Evolutionary conservation across 805 yeast genomes (phyloP), one percentile per base, ranked within the genome.

Genomic region (Candida easanensis): DNA sequence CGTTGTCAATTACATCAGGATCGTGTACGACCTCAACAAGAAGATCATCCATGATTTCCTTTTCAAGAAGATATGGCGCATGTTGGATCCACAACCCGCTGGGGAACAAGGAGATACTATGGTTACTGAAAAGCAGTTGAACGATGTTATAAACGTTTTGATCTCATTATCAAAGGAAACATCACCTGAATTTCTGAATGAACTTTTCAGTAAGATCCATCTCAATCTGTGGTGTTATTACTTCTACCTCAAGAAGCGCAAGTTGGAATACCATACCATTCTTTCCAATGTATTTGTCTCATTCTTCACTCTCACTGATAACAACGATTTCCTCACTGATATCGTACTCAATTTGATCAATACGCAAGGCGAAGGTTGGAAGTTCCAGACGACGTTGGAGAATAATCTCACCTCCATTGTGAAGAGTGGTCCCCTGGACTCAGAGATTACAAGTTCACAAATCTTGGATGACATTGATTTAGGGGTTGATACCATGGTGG

Each of bases 61-160:
- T 3, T 73, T 83, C 45, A 64, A 63, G 19, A 66, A 55, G 40
- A 58, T 84, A 1, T 77, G 84, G 79, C 33, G 45, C 0, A 61
- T 58, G 1, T 62, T 81, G 30, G 53, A 60, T 45, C 82, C 82
- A 0, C 14, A 37, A 9, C n/a, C 38, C 2, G 25, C 18, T 5
- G 37, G 42, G 33, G 56, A 59, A 16, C 52, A 46, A 2, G 60
- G 58, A 5, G 60, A 58, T 3, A 56, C 69, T 0, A 51, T 75
- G 1, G 70, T 73, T 0, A 41, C 66, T 6, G 84, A 77, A 38
- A 66, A 69, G 16, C 70, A 71, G 4, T 58, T 85, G 16, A 83
- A 84, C 52, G 81, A 84, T 58, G 67, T 70, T 4, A 66, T 85
- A 18, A 84, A 84, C 58, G 87, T 83, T 0, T 51, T 83, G n/a